phyloP scores from a whole-genome alignment of 352 stramenopile genomes.

The Phytophthora vignae region DNA sequence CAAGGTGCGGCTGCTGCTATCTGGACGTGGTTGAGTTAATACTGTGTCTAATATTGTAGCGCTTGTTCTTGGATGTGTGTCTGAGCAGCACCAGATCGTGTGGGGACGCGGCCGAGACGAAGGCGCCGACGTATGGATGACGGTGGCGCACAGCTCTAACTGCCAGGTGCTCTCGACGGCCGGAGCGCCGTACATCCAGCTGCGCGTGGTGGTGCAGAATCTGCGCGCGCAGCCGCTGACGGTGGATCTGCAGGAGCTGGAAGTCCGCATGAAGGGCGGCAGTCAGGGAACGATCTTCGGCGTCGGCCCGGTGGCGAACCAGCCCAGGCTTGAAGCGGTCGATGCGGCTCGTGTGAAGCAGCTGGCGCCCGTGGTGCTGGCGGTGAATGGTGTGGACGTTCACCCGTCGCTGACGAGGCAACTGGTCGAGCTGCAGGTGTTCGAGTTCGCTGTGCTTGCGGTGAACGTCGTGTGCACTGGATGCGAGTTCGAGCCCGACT shows the following conservation, averaged over 20 bases:
- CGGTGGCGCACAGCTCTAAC: constrained; percentile 72
- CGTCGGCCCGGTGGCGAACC: constrained; percentile 21
- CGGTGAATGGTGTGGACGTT: constrained; percentile 60
- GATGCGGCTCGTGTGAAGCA: constrained; percentile 13
- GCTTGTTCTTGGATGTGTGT: not conserved
- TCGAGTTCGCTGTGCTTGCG: constrained; percentile 71
- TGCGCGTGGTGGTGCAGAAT: constrained; percentile 80
- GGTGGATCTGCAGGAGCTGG: constrained; percentile 67
- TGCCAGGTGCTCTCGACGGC: constrained; percentile 53
- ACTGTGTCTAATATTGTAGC: not conserved
- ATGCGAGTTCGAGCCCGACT: constrained; percentile 83
- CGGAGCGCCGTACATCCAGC: constrained; percentile 58
- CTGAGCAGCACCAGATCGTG: constrained; percentile 60
- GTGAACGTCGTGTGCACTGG: constrained; percentile 70
- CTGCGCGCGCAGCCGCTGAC: constrained; percentile 58
- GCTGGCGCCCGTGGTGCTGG: constrained; percentile 60
- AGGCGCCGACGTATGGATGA: constrained; percentile 78
- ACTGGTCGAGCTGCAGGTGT: constrained; percentile 59
- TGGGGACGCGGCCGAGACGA: constrained; percentile 75
- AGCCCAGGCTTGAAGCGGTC: constrained; percentile 11
- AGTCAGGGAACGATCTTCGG: constrained; percentile 56
- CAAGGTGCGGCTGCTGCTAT: constrained; percentile 38
- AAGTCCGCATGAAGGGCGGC: constrained; percentile 78
- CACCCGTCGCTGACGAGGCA: constrained; percentile 35
- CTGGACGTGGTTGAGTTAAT: not conserved